phyloP scores from a whole-genome alignment of 1,284 basidiomycete species.

The Cryptococcus sp. region DNA sequence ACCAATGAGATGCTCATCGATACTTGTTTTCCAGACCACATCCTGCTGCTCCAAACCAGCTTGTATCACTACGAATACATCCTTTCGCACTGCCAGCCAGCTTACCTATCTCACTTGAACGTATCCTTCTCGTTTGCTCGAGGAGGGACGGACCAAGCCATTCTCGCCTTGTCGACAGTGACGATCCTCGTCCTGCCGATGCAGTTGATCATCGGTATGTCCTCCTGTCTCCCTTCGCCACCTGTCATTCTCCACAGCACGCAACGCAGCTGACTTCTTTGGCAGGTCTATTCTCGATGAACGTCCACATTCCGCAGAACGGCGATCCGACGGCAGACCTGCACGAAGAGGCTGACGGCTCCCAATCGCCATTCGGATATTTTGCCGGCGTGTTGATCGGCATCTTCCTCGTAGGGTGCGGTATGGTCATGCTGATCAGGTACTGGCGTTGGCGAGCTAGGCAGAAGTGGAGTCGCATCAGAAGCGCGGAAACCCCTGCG shows the following conservation, averaged over 20 bases:
- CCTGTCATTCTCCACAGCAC: too few species aligned
- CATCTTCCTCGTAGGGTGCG: constrained; percentile 40
- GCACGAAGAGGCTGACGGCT: constrained; percentile 37
- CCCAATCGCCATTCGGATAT: constrained; percentile 31
- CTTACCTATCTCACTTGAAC: constrained; percentile 76
- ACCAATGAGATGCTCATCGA: not conserved
- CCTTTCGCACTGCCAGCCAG: constrained; percentile 81
- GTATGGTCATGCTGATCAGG: constrained; percentile 44
- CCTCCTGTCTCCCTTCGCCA: constrained; percentile 2
- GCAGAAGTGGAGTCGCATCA: constrained; percentile 29
- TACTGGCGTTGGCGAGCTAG: constrained; percentile 48
- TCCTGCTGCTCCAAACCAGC: constrained; percentile 80
- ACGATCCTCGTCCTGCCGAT: constrained; percentile 70
- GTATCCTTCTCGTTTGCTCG: constrained; percentile 65
- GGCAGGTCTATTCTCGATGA: constrained; percentile 66
- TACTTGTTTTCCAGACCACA: constrained; percentile 70
- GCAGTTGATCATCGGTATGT: constrained; percentile 65
- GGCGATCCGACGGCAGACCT: constrained; percentile 24
- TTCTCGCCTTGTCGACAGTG: constrained; percentile 69
- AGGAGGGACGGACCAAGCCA: constrained; percentile 65
- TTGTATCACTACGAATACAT: constrained; percentile 87
- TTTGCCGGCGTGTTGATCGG: constrained; percentile 46
- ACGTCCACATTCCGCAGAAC: constrained; percentile 58
- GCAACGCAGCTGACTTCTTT: not conserved
- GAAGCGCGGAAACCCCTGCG: constrained; percentile 33